Evolutionary conservation across 371 early-diverging fungal genomes (phyloP).

Genomic region (Ordospora pajunii): DNA sequence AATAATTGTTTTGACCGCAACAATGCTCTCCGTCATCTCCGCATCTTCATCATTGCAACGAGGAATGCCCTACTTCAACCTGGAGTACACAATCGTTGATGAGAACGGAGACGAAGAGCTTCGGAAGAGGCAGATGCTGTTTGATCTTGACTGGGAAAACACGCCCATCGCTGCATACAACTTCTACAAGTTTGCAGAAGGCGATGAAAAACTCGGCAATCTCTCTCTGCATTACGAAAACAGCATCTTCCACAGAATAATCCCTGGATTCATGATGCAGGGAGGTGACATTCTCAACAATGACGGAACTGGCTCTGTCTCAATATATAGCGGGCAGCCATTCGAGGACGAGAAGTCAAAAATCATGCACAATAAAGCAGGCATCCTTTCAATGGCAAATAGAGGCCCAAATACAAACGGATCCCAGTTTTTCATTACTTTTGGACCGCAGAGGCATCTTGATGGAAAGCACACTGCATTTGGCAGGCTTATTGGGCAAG

Average conservation of each 20-base stretch:
- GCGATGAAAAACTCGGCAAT: conserved; percentile 56
- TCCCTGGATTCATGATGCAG: conserved; percentile 88
- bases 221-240: conserved; percentile 71
- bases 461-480: conserved; percentile 91
- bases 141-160: conserved; percentile 65
- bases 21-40: too few relatives aligned
- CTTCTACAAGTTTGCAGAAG: conserved; percentile 59
- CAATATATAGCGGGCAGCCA: conserved; percentile 73
- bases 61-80: background rate
- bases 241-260: conserved; percentile 75
- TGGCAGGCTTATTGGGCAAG: conserved; percentile 74
- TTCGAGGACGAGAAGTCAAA: conserved; percentile 86
- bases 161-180: conserved; percentile 69
- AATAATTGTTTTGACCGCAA: too few relatives aligned
- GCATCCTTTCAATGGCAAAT: conserved; percentile 90
- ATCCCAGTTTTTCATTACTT: conserved; percentile 94
- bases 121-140: background rate
- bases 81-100: background rate
- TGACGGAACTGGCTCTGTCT: conserved; percentile 88
- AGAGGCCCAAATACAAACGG: conserved; percentile 86
- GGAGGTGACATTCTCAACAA: conserved; percentile 84
- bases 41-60: too few relatives aligned
- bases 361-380: conserved; percentile 70
- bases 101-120: background rate
- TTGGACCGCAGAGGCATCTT: conserved; percentile 75